Percentiles rank a stretch among this genome's conserved stretches.
Conservation (phyloP, 768 basidiomycete genomes). For the Calvatia gigantea region DNA sequence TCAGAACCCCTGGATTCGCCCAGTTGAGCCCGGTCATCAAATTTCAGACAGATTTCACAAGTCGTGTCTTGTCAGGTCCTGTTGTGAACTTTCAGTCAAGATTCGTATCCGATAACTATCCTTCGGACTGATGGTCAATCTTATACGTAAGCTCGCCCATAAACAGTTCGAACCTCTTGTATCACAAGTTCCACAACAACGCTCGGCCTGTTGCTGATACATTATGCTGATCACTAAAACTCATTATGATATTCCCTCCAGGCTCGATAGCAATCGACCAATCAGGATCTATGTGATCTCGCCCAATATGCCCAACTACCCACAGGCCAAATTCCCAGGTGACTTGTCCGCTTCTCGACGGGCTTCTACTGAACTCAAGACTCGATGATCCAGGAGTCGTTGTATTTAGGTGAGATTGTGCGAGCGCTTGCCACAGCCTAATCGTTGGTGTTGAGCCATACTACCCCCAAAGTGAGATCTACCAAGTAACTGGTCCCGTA, state of each 20-base stretch:
- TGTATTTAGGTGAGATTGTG: slow-evolving; percentile 60
- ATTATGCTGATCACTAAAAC: slow-evolving; percentile 81
- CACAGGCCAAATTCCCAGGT: slow-evolving; percentile 90
- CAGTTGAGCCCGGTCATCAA: no score
- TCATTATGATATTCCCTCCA: slow-evolving; percentile 72
- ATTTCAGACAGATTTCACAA: no score
- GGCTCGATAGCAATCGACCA: slow-evolving; percentile 56
- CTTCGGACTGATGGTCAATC: no score
- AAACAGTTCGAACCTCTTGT: no score
- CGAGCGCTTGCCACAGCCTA: slow-evolving; percentile 1
- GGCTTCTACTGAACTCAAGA: not conserved
- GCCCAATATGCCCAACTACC: slow-evolving; percentile 77
- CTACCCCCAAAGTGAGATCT: slow-evolving; percentile 71
- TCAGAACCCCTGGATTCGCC: no score
- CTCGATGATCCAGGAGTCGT: slow-evolving; percentile 57
- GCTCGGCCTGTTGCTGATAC: not conserved
- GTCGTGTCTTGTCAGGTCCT: no score
- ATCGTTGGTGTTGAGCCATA: no score
- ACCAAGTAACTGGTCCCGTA: slow-evolving; percentile 96
- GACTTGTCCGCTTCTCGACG: slow-evolving; percentile 10
- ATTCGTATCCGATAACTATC: no score
- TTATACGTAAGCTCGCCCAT: no score
- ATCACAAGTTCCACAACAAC: no score
- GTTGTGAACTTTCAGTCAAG: no score
- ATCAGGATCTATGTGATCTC: slow-evolving; percentile 83